Evolutionary conservation across 2,329 filamentous ascomycete species (phyloP).

Genomic region (Aspergillus hiratsukae): DNA sequence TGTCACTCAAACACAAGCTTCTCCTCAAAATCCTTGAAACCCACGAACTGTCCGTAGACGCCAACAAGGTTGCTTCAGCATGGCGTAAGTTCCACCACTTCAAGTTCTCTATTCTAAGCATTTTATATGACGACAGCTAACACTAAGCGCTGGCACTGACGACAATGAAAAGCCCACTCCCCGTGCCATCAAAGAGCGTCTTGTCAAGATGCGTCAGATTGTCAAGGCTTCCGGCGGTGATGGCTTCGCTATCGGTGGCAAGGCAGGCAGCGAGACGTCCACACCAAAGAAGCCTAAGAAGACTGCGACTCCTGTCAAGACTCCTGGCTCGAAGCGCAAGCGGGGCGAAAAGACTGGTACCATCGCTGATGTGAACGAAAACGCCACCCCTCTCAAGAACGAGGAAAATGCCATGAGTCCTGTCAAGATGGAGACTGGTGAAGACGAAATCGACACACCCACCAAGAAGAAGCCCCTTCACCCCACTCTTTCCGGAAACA

Average conservation of each 20-base stretch:
- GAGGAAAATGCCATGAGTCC: background rate
- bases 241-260: conserved; percentile 15
- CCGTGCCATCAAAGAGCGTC: conserved; percentile 37
- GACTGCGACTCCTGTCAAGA: background rate
- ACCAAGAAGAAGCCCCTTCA: conserved; percentile 3
- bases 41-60: conserved; percentile 32
- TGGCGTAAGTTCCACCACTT: conserved; percentile 34
- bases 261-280: conserved; percentile 2
- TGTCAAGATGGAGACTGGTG: conserved; percentile 12
- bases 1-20: conserved; percentile 23
- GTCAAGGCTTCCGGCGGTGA: conserved; percentile 11
- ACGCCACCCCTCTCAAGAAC: background rate
- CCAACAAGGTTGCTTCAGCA: conserved; percentile 29
- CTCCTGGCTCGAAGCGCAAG: conserved; percentile 19
- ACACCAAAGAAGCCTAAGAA: conserved; percentile 12
- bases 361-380: background rate
- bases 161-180: conserved; percentile 29
- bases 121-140: background rate
- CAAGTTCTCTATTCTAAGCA: background rate
- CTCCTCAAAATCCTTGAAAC: conserved; percentile 39
- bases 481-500: conserved; percentile 1
- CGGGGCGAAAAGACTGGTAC: conserved; percentile 4
- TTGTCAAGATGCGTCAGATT: conserved; percentile 31
- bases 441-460: background rate
- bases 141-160: conserved; percentile 8